A percentile compares a stretch with the other conserved stretches of the same genome.
phyloP scores from a whole-genome alignment of 257 asterid genomes.

The Salvia rosmarinus region DNA sequence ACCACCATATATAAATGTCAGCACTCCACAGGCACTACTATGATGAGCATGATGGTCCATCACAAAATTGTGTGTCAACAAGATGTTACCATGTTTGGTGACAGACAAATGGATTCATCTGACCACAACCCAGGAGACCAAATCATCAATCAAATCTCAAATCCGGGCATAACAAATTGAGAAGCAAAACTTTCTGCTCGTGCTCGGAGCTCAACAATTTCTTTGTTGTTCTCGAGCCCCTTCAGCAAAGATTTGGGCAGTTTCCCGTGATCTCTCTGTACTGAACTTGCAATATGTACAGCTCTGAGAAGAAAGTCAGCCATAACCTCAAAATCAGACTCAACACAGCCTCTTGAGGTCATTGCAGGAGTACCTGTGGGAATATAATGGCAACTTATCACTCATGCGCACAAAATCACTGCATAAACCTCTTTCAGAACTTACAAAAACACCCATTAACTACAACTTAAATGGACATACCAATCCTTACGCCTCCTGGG shows the following conservation, averaged over 20 bases:
- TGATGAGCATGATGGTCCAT: not conserved
- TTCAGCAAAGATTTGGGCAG: conserved; percentile 61
- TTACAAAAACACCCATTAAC: not conserved
- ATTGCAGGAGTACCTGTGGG: conserved; percentile 91
- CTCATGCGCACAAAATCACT: not conserved
- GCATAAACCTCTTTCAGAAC: conserved; percentile 18
- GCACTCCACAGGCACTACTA: not conserved
- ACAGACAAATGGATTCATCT: not conserved
- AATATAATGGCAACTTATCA: conserved; percentile 7
- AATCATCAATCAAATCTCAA: conserved; percentile 71
- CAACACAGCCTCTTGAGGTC: conserved; percentile 95
- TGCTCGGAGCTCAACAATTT: conserved; percentile 62
- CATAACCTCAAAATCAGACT: conserved; percentile 77
- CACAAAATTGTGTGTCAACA: conserved; percentile 7
- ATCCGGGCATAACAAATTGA: conserved; percentile 91
- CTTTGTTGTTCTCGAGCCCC: conserved; percentile 84
- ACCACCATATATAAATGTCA: not conserved
- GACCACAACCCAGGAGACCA: not conserved
- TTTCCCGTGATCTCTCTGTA: conserved; percentile 84
- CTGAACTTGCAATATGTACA: conserved; percentile 64
- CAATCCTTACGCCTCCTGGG: conserved; percentile 88
- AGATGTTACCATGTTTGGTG: conserved; percentile 12
- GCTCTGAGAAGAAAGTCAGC: conserved; percentile 86
- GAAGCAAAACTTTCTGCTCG: conserved; percentile 87
- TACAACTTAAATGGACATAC: conserved; percentile 45